phyloP scores from a whole-genome alignment of 2,329 filamentous ascomycete species.

The Ascochyta koolunga region DNA sequence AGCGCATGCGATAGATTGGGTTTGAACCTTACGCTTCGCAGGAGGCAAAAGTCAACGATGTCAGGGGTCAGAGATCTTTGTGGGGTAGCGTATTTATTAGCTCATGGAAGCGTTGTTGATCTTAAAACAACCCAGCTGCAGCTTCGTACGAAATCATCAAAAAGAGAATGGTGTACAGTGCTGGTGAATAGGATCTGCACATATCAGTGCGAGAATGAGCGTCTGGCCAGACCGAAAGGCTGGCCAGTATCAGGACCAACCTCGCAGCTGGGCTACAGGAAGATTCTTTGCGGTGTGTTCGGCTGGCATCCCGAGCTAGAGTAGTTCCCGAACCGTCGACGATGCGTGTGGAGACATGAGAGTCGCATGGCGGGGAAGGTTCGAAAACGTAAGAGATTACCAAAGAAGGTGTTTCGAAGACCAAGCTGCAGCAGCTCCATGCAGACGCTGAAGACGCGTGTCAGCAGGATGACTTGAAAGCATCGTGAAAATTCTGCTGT shows the following conservation, averaged over 20 bases:
- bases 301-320: slow-evolving; percentile 35
- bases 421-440: slow-evolving; percentile 25
- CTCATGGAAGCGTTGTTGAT: slow-evolving; percentile 29
- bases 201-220: not conserved
- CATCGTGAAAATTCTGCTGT: slow-evolving; percentile 30
- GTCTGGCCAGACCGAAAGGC: not conserved
- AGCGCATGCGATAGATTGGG: slow-evolving; percentile 17
- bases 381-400: slow-evolving; percentile 47
- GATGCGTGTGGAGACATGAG: slow-evolving; percentile 30
- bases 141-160: not conserved
- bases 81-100: slow-evolving; percentile 45
- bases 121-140: slow-evolving; percentile 1
- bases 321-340: slow-evolving; percentile 38
- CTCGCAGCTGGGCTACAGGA: slow-evolving; percentile 2
- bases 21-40: slow-evolving; percentile 19
- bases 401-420: slow-evolving; percentile 28
- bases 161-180: not conserved
- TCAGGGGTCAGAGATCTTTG: slow-evolving; percentile 36
- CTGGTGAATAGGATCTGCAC: not conserved
- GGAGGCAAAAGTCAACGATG: slow-evolving; percentile 8
- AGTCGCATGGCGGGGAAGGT: slow-evolving; percentile 44
- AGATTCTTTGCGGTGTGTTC: slow-evolving; percentile 28
- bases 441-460: slow-evolving; percentile 27
- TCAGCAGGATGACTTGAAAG: slow-evolving; percentile 21
- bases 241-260: not conserved